Base-by-base conservation (phyloP, 2,329 filamentous ascomycete genomes). In the Pseudogymnoascus sp. region DNA sequence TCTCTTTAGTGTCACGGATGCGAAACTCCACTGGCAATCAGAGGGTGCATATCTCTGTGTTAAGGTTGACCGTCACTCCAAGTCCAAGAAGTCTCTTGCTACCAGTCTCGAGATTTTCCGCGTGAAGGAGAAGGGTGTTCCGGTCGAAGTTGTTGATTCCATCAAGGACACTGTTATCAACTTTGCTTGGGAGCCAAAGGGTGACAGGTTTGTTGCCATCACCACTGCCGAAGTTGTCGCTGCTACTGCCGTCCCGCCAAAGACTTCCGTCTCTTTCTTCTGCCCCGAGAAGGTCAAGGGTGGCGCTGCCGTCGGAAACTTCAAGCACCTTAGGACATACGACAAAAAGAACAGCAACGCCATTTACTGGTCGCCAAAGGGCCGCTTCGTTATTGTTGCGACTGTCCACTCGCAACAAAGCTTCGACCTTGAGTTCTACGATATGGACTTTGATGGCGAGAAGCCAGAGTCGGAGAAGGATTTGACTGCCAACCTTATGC, bases 321-420 rank as follows among this genome's bases (percentile, higher is more conserved):
- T 97, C 82, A 95, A 92, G 79, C 90, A 95, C 72, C 86, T 97
- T 66, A 86, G 91, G 64, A 97, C 92, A 7, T 80, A 96, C 60
- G 94, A 99, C 69, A 97, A 97, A 85, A 97, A 97, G 85, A 97
- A 95, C 77, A 96, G 89, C 82, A 99, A 99, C 71, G 92, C 90
- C 65, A 99, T 99, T 71, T 97, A 97, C 84, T 99, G 94, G 94
- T 95, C 91, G 18, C 94, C 94, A 21, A 90, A 87, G 74, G 94
- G 94, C 59, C 87, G 94, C 56, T 99, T 99, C 70, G 92, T 97
- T 35, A 86, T 97, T 52, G 85, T 99, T 60, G 94, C 91, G 59
- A 95, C 94, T 9, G 90, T 99, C 59, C 85, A 89, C 75, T 96
- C 92, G 69, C 86, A 91, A 72, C 90, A 96, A 75, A 92, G 86